phyloP scores from a whole-genome alignment of 2,329 filamentous ascomycete genomes.

The Arthrobotrys megalospora region DNA sequence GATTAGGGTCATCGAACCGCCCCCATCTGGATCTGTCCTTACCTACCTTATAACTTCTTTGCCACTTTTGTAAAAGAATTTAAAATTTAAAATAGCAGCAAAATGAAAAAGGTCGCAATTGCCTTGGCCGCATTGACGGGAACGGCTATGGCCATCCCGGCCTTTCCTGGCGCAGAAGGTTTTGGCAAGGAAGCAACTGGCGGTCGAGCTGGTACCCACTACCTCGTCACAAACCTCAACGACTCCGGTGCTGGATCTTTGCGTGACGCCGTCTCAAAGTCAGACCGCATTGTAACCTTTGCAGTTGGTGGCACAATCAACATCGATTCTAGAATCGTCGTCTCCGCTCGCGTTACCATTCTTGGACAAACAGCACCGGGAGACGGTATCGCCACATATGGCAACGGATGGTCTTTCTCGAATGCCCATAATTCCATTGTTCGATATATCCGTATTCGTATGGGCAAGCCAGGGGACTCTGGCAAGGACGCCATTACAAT shows the following conservation, averaged over 20 bases:
- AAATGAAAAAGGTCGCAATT: conserved; percentile 34
- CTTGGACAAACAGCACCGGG: conserved; percentile 72
- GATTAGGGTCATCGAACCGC: not conserved
- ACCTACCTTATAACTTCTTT: not conserved
- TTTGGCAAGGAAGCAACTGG: conserved; percentile 70
- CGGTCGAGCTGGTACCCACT: conserved; percentile 70
- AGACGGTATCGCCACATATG: conserved; percentile 72
- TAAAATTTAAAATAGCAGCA: not conserved
- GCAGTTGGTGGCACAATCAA: conserved; percentile 71
- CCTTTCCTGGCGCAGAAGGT: conserved; percentile 72
- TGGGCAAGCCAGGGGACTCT: conserved; percentile 71
- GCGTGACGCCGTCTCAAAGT: conserved; percentile 70
- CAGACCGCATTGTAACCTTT: conserved; percentile 71
- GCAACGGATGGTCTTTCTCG: conserved; percentile 72
- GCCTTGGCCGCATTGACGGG: conserved; percentile 52
- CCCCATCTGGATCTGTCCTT: not conserved
- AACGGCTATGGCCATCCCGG: conserved; percentile 64
- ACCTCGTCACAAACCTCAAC: conserved; percentile 71
- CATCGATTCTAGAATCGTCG: conserved; percentile 69
- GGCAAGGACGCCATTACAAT: conserved; percentile 73
- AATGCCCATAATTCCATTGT: conserved; percentile 72
- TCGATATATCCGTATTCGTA: conserved; percentile 73
- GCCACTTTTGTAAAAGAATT: not conserved
- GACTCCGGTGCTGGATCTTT: conserved; percentile 71
- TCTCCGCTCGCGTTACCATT: conserved; percentile 70